Percentiles rank a stretch among this genome's conserved stretches.
phyloP scores from a whole-genome alignment of 208 protist species.

The Leptomonas pyrrhocoris region DNA sequence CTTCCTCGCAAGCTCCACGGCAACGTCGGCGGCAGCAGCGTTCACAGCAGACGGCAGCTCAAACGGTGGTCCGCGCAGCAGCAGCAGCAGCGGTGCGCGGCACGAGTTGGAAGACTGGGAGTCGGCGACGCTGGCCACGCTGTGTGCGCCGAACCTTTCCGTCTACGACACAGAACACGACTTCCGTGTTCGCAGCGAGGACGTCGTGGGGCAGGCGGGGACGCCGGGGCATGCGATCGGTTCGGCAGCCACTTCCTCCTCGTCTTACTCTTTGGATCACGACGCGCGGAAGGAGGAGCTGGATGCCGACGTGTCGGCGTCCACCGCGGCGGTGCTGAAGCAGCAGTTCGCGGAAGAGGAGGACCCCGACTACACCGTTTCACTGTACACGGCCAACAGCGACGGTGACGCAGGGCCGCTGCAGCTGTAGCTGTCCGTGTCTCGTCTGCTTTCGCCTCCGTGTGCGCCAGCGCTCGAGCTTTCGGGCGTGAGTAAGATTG shows the following conservation, averaged over 20 bases:
- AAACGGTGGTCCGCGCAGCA: neutral
- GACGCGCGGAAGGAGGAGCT: neutral
- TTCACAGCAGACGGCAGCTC: too few species aligned
- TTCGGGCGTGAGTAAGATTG: neutral
- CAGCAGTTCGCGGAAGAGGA: conserved; percentile 39
- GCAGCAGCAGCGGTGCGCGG: neutral
- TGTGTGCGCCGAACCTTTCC: conserved; percentile 72
- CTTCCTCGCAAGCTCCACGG: conserved; percentile 24
- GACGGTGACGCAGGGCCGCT: conserved; percentile 25
- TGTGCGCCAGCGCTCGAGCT: neutral
- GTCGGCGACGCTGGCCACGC: conserved; percentile 39
- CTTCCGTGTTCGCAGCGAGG: conserved; percentile 65
- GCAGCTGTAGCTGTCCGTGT: neutral
- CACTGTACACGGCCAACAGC: conserved; percentile 19
- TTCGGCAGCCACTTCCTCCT: neutral
- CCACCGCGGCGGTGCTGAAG: conserved; percentile 28
- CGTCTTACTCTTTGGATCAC: neutral
- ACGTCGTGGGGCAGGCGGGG: conserved; percentile 34
- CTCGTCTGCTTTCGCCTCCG: neutral
- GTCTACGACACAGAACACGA: conserved; percentile 72
- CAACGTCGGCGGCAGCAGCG: neutral
- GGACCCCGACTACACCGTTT: conserved; percentile 37
- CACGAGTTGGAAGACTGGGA: conserved; percentile 21
- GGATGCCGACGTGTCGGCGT: conserved; percentile 1
- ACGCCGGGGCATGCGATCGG: neutral